Base-by-base conservation (phyloP, 352 stramenopile genomes). In the Phytophthora idaei region DNA sequence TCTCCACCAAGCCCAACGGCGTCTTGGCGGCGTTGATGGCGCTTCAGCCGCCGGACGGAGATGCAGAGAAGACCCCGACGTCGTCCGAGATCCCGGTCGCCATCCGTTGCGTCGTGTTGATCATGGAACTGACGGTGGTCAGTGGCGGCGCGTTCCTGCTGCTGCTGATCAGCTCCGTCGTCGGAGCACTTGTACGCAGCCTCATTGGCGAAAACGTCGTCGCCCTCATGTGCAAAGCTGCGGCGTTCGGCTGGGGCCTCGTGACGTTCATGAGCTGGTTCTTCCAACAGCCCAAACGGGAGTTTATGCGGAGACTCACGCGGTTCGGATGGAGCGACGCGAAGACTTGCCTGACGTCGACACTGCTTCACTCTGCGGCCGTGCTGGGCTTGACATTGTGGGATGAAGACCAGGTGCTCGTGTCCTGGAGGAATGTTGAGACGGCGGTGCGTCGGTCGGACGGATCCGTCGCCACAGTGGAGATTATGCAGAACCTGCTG, bases 81-180 rank as follows among this genome's bases (percentile, higher is more conserved):
- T 28, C 42, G 9, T 14, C 42, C 2, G 53, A 74, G n/a, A 41
- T 80, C 15, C 67, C 73, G 5, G 42, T 28, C 10, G 48, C 42
- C 34, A 37, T 81, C 53, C 52, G 60, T 3, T 44, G 57, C 39
- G 65, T 85, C 15, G 63, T 87, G 57, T 46, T 87, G 25, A 58
- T 66, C 37, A 78, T 85, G 74, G 79, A 87, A 64, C 49, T 85
- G 47, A 44, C 58, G 42, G 51, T 80, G 28, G 59, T 64, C 17
- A 63, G 68, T 41, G 67, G 76, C 3, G 53, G 34, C 29, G 72
- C 66, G 3, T 78, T 82, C 56, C 47, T 87, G 17, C 31, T 87
- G 59, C 58, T 85, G 31, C 28, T 76, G 32, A 53, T 4, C 45
- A 68, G 52, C 44, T 68, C 61, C 5, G 34, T 80, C 12, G 41